Conservation (phyloP, 495 filamentous ascomycete species). For the Aspergillus nanangensis region DNA sequence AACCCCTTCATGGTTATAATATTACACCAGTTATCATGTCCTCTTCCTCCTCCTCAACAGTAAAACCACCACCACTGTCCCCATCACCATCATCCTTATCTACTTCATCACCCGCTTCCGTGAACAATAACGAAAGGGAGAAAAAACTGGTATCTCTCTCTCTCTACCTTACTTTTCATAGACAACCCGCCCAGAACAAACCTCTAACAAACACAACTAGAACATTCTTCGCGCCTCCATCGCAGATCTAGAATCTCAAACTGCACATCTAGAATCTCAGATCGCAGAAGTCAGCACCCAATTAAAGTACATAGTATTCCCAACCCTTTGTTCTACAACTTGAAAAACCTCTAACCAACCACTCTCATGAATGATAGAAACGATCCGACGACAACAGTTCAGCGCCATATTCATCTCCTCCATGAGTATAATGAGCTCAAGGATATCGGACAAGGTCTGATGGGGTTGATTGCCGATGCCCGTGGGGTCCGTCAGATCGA, state of each 20-base stretch:
- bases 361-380: conserved; percentile 11
- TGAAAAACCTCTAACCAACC: background rate
- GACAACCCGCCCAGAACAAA: background rate
- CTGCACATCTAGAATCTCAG: conserved; percentile 23
- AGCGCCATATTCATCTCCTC: conserved; percentile 61
- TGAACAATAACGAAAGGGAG: too few relatives aligned
- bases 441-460: conserved; percentile 66
- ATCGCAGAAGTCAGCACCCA: conserved; percentile 25
- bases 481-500: conserved; percentile 57
- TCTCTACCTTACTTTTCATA: too few relatives aligned
- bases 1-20: too few relatives aligned
- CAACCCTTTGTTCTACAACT: background rate
- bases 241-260: conserved; percentile 29
- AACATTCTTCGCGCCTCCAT: conserved; percentile 29
- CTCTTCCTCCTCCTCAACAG: too few relatives aligned
- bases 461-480: conserved; percentile 70
- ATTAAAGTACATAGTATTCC: conserved; percentile 29
- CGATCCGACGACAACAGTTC: conserved; percentile 44
- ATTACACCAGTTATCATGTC: too few relatives aligned
- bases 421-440: conserved; percentile 79
- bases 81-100: too few relatives aligned
- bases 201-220: conserved; percentile 13
- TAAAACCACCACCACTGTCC: too few relatives aligned
- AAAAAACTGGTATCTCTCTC: too few relatives aligned
- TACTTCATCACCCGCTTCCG: too few relatives aligned